Evolutionary conservation across 495 filamentous ascomycete genomes (phyloP).

Genomic region (Daldinia loculata): DNA sequence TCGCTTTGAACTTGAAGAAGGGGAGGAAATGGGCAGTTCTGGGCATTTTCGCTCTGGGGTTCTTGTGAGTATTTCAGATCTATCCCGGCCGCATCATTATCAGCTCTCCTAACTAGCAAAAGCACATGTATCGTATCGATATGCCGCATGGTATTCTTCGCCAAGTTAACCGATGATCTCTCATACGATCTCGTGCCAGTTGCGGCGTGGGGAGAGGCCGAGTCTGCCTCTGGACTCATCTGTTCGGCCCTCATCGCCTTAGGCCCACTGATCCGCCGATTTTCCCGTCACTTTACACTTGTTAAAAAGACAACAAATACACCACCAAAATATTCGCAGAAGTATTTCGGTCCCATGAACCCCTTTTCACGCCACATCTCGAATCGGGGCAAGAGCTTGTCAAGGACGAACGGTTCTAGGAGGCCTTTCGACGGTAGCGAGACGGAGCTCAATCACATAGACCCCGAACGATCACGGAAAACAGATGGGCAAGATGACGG

Average conservation of each 20-base stretch:
- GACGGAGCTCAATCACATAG: slow-evolving; percentile 36
- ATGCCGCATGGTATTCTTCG: slow-evolving; percentile 40
- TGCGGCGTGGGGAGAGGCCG: slow-evolving; percentile 36
- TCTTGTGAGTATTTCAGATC: slow-evolving; percentile 37
- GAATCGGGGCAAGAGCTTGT: slow-evolving; percentile 26
- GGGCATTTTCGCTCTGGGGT: slow-evolving; percentile 55
- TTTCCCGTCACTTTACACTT: slow-evolving; percentile 15
- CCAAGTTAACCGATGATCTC: slow-evolving; percentile 16
- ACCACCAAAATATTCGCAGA: slow-evolving; percentile 14
- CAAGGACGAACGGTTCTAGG: slow-evolving; percentile 19
- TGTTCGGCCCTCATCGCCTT: slow-evolving; percentile 37
- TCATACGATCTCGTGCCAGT: slow-evolving; percentile 35
- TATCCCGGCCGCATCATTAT: neutral
- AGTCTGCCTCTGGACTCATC: slow-evolving; percentile 34
- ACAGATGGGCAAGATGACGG: slow-evolving; percentile 17
- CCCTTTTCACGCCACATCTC: slow-evolving; percentile 31
- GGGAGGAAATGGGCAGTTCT: slow-evolving; percentile 52
- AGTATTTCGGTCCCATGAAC: slow-evolving; percentile 15
- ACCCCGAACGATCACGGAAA: slow-evolving; percentile 21
- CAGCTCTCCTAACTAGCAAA: slow-evolving; percentile 5
- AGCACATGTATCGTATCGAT: slow-evolving; percentile 42
- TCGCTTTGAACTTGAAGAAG: slow-evolving; percentile 52
- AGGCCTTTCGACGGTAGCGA: slow-evolving; percentile 33
- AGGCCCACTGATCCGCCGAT: slow-evolving; percentile 29
- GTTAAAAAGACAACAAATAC: slow-evolving; percentile 2